phyloP scores from a whole-genome alignment of 345 rosid species.

The Eucalyptus tenuipes region DNA sequence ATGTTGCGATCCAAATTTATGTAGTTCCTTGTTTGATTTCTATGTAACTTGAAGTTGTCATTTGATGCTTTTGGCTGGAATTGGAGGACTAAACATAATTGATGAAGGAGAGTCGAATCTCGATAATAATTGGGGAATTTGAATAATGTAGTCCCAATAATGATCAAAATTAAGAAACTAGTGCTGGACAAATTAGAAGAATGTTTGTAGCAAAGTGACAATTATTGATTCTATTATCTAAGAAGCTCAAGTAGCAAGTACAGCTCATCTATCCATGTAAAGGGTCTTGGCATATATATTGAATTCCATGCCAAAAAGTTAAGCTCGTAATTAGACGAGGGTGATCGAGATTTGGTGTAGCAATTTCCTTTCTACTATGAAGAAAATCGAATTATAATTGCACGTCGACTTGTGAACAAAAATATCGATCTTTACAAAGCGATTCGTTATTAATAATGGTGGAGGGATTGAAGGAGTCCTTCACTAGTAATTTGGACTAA shows the following conservation, averaged over 20 bases:
- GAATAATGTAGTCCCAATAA: not conserved
- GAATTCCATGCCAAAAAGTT: not conserved
- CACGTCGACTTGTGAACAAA: not conserved
- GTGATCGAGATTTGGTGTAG: accelerated
- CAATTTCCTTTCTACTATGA: not conserved
- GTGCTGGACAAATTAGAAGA: not conserved
- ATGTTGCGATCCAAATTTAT: not conserved
- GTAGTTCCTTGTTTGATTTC: not conserved
- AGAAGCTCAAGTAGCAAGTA: not conserved
- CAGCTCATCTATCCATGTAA: not conserved
- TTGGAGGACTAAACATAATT: not conserved
- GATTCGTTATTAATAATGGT: not conserved
- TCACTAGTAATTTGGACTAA: not conserved
- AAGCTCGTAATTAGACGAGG: not conserved
- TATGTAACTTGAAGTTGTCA: not conserved
- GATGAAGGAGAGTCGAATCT: not conserved
- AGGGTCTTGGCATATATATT: not conserved
- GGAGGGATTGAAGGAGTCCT: not conserved
- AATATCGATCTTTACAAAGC: not conserved
- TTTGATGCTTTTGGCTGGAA: not conserved
- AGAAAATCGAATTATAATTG: not conserved
- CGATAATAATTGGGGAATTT: not conserved
- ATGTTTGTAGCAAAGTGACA: not conserved
- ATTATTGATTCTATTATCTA: not conserved
- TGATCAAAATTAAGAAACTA: not conserved